Percentiles rank a stretch among this genome's conserved stretches.
Conservation (phyloP, 129 eudicot genomes). For the Flaveria ramosissima region DNA sequence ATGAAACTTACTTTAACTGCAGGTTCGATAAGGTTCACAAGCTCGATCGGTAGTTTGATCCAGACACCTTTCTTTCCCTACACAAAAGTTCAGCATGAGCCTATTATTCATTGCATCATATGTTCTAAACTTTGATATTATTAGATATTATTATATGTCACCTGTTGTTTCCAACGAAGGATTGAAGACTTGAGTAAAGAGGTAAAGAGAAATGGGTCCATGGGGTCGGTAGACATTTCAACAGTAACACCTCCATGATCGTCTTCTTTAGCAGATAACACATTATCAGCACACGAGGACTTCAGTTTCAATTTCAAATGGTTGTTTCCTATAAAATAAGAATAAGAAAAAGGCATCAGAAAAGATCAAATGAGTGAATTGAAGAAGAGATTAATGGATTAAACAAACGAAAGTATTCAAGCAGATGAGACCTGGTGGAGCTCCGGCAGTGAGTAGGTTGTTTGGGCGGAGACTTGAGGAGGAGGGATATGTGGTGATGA, state of each 20-base stretch:
- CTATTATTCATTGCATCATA: too few relatives aligned
- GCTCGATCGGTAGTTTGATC: constrained; percentile 76
- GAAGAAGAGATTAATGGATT: background rate
- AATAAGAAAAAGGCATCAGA: too few relatives aligned
- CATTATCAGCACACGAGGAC: constrained; percentile 13
- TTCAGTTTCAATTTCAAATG: constrained; percentile 16
- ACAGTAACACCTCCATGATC: constrained; percentile 54
- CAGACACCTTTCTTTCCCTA: constrained; percentile 80
- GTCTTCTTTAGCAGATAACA: constrained; percentile 39
- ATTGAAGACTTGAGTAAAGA: constrained; percentile 48
- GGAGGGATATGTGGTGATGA: constrained; percentile 18
- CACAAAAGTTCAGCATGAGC: background rate
- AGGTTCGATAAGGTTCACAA: constrained; percentile 65
- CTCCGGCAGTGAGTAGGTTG: background rate
- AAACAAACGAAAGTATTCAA: background rate
- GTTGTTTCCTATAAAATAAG: too few relatives aligned
- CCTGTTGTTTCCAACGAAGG: constrained; percentile 54
- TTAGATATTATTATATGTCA: background rate
- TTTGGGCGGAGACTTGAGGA: constrained; percentile 9
- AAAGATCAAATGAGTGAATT: background rate
- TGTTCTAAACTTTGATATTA: too few relatives aligned
- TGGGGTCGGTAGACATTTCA: constrained; percentile 46
- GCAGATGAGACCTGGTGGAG: background rate
- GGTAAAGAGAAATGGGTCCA: constrained; percentile 41
- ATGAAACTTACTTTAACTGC: constrained; percentile 55